phyloP scores from a whole-genome alignment of 2,329 filamentous ascomycete genomes.

The Fusarium lateritium region DNA sequence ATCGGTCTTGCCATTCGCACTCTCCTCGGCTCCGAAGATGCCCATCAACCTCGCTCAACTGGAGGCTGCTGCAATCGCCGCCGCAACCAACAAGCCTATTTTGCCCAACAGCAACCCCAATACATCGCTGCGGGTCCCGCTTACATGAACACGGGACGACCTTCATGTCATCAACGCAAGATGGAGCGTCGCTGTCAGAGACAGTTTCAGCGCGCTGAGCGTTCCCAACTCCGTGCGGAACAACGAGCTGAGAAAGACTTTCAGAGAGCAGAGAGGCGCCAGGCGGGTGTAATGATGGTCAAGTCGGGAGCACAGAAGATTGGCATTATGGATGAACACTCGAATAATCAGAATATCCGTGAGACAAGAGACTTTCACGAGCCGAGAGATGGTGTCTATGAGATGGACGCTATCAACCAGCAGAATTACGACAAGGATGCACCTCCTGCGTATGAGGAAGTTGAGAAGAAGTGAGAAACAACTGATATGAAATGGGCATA shows the following conservation, averaged over 20 bases:
- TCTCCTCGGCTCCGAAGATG: conserved; percentile 10
- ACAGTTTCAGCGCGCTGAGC: conserved; percentile 41
- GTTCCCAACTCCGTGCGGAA: conserved; percentile 41
- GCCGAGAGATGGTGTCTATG: conserved; percentile 20
- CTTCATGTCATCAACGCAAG: conserved; percentile 30
- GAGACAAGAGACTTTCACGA: conserved; percentile 5
- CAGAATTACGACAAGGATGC: conserved; percentile 19
- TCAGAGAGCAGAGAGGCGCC: conserved; percentile 30
- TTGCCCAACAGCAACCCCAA: conserved; percentile 15
- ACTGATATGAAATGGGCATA: background rate
- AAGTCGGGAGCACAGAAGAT: conserved; percentile 20
- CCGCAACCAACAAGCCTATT: conserved; percentile 7
- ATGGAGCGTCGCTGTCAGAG: conserved; percentile 40
- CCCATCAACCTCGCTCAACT: conserved; percentile 1
- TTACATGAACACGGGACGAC: background rate
- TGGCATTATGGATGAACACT: conserved; percentile 4
- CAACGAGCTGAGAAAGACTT: conserved; percentile 35
- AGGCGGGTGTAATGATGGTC: conserved; percentile 22
- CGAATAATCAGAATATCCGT: background rate
- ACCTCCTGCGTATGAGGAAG: conserved; percentile 45
- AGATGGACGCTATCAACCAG: conserved; percentile 11
- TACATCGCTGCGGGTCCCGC: background rate
- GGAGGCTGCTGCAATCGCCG: conserved; percentile 7
- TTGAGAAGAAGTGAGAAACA: conserved; percentile 27
- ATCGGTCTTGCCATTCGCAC: conserved; percentile 28